phyloP scores from a whole-genome alignment of 306 rosid genomes.

The Vigna nakashimae region DNA sequence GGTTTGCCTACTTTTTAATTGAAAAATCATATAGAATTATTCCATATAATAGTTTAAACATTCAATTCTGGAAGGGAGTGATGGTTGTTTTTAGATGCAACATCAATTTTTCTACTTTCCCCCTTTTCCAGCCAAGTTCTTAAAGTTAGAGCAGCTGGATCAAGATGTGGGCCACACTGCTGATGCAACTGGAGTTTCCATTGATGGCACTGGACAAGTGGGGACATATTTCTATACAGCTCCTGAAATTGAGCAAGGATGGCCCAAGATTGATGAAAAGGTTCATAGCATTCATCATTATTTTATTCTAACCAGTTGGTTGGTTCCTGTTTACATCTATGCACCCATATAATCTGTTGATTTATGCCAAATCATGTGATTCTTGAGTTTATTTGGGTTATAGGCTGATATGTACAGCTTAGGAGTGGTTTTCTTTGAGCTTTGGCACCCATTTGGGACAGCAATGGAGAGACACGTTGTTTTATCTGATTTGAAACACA shows the following conservation, averaged over 20 bases:
- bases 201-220: constrained; percentile 97
- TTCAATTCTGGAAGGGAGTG: constrained; percentile 21
- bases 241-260: constrained; percentile 98
- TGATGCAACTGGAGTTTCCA: constrained; percentile 79
- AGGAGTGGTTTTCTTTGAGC: constrained; percentile 95
- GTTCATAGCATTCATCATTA: constrained; percentile 46
- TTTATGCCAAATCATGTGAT: constrained; percentile 40
- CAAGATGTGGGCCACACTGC: constrained; percentile 71
- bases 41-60: constrained; percentile 3
- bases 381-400: constrained; percentile 51
- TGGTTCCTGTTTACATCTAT: constrained; percentile 36
- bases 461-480: constrained; percentile 88
- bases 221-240: constrained; percentile 97
- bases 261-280: constrained; percentile 99
- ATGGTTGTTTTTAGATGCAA: constrained; percentile 25
- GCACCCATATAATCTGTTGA: constrained; percentile 26
- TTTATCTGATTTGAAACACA: constrained; percentile 83
- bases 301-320: background rate
- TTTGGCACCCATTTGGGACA: constrained; percentile 97
- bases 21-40: constrained; percentile 23
- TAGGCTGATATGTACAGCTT: constrained; percentile 99
- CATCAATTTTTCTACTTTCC: constrained; percentile 21
- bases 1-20: constrained; percentile 33
- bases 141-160: constrained; percentile 95
- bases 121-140: constrained; percentile 81